Base-by-base conservation (phyloP, 2,329 filamentous ascomycete genomes). In the Cladosporium colombiae region DNA sequence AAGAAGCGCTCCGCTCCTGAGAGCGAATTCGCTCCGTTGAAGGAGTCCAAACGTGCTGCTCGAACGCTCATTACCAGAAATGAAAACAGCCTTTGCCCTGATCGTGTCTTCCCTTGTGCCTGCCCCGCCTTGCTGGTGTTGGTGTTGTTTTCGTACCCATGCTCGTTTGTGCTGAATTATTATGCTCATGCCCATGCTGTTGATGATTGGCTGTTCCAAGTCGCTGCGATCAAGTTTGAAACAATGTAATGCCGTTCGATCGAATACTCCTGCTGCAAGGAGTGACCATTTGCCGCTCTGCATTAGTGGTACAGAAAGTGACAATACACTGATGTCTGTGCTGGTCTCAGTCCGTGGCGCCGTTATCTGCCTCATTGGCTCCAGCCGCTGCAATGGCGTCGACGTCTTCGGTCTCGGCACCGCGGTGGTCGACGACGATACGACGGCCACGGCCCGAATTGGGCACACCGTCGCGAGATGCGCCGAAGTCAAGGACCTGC, bases 401-500 rank as follows among this genome's bases (percentile, higher is more conserved):
- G 23, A 75, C 68, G 53, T 78, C 76, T 62, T 72, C 71, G 27
- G 74, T 76, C 62, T 78, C 76, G 23, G 67, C 67, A 27, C 76
- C 76, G 50, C 70, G 71, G 8, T 64, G 62, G 65, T 85, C 80
- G 62, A 85, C 83, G 8, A 84, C 82, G 65, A 93, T 93, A 56
- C 94, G 89, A 71, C 87, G 88, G 52, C 93, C 93, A 53, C 94
- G 87, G 72, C 93, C 87, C 69, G 90, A 88, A 18, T 87, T 84
- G 3, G 91, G 87, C 67, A 92, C 86, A 62, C 94, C 94, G 74
- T 99, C 95, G 70, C 95, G 90, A 57, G 91, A 89, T 69, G 95
- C 95, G 66, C 95, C 95, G 79, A 98, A 99, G 80, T 99, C 95
- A 67, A 99, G 89, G 70, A 99, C 94, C 95, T 98, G 70, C 11